Evolutionary conservation across 2,329 filamentous ascomycete genomes (phyloP).

Genomic region (Colletotrichum sp.): DNA sequence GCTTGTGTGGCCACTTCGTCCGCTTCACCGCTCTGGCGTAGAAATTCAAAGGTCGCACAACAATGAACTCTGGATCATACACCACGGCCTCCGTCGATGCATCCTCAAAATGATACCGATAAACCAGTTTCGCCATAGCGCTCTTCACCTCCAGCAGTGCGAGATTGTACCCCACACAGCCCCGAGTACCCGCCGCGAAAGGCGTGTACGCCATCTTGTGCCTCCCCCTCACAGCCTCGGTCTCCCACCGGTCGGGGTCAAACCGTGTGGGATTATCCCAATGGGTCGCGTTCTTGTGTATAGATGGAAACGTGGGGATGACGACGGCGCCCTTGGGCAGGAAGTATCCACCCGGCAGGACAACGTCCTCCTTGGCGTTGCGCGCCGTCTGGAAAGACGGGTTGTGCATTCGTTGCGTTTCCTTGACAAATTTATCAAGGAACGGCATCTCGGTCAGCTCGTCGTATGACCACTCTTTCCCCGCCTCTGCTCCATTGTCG

Average conservation of each 20-base stretch:
- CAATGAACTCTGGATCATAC: slow-evolving; percentile 25
- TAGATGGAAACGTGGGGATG: not conserved
- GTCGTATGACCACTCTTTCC: not conserved
- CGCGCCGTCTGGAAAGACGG: slow-evolving; percentile 6
- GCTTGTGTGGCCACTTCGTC: not conserved
- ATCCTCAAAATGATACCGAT: slow-evolving; percentile 22
- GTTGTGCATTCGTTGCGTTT: slow-evolving; percentile 5
- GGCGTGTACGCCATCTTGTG: slow-evolving; percentile 8
- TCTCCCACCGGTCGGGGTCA: slow-evolving; percentile 1
- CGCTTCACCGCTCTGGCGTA: slow-evolving; percentile 14
- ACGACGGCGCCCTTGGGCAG: not conserved
- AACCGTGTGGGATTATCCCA: slow-evolving; percentile 3
- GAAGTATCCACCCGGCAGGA: not conserved
- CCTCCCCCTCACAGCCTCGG: not conserved
- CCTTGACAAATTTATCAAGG: not conserved
- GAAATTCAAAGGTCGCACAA: slow-evolving; percentile 25
- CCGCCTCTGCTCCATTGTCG: not conserved
- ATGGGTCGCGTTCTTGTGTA: not conserved
- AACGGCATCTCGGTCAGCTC: not conserved
- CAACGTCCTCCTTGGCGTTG: not conserved
- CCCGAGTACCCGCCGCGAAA: not conserved
- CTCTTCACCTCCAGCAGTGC: not conserved
- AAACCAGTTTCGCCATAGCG: not conserved
- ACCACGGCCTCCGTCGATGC: slow-evolving; percentile 19
- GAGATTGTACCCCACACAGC: slow-evolving; percentile 3